A percentile compares a stretch with the other conserved stretches of the same genome.
Evolutionary conservation across 805 yeast genomes (phyloP).

Genomic region (Starmera caribaea): DNA sequence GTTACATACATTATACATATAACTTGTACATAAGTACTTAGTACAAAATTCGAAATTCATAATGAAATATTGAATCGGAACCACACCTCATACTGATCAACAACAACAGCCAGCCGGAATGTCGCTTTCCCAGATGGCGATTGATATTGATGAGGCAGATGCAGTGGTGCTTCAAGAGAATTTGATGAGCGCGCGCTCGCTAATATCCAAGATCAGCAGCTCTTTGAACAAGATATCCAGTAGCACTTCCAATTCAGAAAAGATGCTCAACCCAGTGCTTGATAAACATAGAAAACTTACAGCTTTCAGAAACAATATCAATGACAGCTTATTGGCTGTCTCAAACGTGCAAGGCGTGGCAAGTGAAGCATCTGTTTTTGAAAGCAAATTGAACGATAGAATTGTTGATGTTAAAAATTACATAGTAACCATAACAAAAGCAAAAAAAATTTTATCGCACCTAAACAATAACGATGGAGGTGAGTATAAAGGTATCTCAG

Average conservation of each 20-base stretch:
- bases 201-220: conserved; percentile 44
- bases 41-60: too few relatives aligned
- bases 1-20: too few relatives aligned
- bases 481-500: conserved; percentile 61
- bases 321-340: conserved; percentile 38
- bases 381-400: conserved; percentile 23
- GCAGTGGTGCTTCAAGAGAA: conserved; percentile 75
- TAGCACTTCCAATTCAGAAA: conserved; percentile 46
- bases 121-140: conserved; percentile 10
- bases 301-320: conserved; percentile 46
- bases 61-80: too few relatives aligned
- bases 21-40: too few relatives aligned
- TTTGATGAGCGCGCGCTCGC: conserved; percentile 43
- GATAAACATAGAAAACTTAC: conserved; percentile 49
- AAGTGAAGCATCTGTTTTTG: conserved; percentile 33
- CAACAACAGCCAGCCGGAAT: too few relatives aligned
- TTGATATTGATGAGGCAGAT: conserved; percentile 74
- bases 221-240: conserved; percentile 45
- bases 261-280: conserved; percentile 63
- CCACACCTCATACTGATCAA: too few relatives aligned
- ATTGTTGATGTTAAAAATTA: conserved; percentile 24
- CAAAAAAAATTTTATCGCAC: conserved; percentile 36
- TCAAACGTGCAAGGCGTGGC: conserved; percentile 42
- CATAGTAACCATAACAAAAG: conserved; percentile 30
- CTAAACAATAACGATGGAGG: conserved; percentile 22